Evolutionary conservation across 2,329 filamentous ascomycete genomes (phyloP), one percentile per base, ranked within the genome.

Genomic region (Colletotrichum siamense): DNA sequence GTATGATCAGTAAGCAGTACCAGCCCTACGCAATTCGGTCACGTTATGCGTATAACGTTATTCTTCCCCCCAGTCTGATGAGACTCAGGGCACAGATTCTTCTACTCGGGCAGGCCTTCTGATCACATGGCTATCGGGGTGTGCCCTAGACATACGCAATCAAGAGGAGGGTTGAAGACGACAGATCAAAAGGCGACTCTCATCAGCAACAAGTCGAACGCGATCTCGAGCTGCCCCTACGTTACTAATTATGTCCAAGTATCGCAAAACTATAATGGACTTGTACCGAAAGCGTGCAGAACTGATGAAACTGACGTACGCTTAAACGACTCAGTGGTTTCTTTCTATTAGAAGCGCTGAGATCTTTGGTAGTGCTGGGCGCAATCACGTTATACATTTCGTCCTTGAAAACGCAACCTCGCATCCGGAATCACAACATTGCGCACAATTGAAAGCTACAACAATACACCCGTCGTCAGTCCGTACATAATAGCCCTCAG

Each of bases 381-480:
- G 18, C 39, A 16, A 49, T 49, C 18, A n/a, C 28, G 28, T 28
- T 28, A 28, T 28, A 28, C 18, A 9, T 49, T 16, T n/a, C 18
- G 16, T 44, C 16, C 36, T 3, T 49, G 6, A 1, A 49, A n/a
- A 49, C 6, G 18, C 39, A 49, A 12, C 8, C 39, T n/a, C 16
- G 0, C 18, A n/a, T n/a, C 39, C 18, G 1, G 0, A n/a, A n/a
- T n/a, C 0, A n/a, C 0, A 10, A 10, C 9, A 1, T 0, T 44
- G 39, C 39, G 18, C 2, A n/a, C 3, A n/a, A 44, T 6, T n/a
- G 39, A 49, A 16, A 59, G 55, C 16, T 59, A 28, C 55, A 59
- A 18, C 13, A 62, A 22, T 30, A 12, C 59, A 1, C 59, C 28
- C 18, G 59, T 62, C 0, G 59, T 62, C 16, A 62, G 16, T n/a